These are phyloP conservation scores for Aspergillus viridinutans DNA, from an alignment of 2,329 filamentous ascomycete species.

Conservation along the genomic window DNA sequence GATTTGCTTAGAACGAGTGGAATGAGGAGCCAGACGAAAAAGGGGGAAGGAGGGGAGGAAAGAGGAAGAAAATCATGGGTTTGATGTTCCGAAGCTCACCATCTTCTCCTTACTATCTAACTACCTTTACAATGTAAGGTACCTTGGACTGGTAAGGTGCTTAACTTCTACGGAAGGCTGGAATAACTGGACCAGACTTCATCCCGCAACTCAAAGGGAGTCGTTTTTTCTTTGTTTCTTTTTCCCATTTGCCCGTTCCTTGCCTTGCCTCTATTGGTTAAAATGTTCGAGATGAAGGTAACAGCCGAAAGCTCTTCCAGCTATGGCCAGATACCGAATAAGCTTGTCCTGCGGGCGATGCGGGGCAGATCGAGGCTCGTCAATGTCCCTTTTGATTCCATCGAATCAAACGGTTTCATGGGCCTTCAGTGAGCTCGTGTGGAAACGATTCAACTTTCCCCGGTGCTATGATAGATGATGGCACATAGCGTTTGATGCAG, in stretches of 20 bases:
- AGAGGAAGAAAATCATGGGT: neutral
- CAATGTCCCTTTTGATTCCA: neutral
- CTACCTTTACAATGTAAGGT: neutral
- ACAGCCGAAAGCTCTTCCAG: neutral
- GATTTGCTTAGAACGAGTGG: neutral
- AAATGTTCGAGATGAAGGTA: neutral
- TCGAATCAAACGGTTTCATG: slow-evolving; percentile 12
- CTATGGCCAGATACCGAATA: slow-evolving; percentile 12
- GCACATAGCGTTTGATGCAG: slow-evolving; percentile 11
- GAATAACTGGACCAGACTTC: slow-evolving; percentile 2
- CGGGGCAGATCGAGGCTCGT: slow-evolving; percentile 22
- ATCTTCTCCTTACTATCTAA: neutral
- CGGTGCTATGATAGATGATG: slow-evolving; percentile 10
- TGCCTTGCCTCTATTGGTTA: neutral
- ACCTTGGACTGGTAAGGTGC: neutral
- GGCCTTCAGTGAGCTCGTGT: slow-evolving; percentile 7
- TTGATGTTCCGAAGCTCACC: neutral
- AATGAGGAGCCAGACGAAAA: neutral
- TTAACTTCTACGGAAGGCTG: neutral
- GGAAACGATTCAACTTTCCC: slow-evolving; percentile 11
- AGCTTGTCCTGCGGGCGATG: slow-evolving; percentile 18
- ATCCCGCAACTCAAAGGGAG: neutral
- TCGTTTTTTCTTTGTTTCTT: neutral
- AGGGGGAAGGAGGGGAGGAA: neutral
- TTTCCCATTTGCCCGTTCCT: neutral